Percentiles rank a stretch among this genome's conserved stretches.
Conservation (phyloP, 2,329 filamentous ascomycete species). For the Biscogniauxia sp. region DNA sequence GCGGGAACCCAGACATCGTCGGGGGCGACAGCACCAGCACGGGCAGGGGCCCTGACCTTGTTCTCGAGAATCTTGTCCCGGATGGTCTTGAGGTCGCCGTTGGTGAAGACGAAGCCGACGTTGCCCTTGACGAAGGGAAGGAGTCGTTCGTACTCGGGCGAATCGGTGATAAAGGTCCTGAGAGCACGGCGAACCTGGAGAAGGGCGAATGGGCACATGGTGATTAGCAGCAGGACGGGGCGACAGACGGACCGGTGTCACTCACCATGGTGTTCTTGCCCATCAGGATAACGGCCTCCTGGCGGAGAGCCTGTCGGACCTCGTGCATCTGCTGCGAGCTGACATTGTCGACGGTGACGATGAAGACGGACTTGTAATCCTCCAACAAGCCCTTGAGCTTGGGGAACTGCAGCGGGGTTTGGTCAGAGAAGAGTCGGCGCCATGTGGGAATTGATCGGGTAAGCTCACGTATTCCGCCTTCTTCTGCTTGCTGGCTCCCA, state of each 20-base stretch:
- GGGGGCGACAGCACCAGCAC: slow-evolving; percentile 95
- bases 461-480: slow-evolving; percentile 62
- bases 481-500: slow-evolving; percentile 94
- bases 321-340: slow-evolving; percentile 99
- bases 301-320: slow-evolving; percentile 89
- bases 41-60: slow-evolving; percentile 95
- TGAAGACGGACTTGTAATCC: slow-evolving; percentile 97
- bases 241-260: slow-evolving; percentile 1
- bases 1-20: slow-evolving; percentile 91
- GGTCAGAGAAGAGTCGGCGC: slow-evolving; percentile 5
- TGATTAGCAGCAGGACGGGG: slow-evolving; percentile 4
- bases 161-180: slow-evolving; percentile 87
- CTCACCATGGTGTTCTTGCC: slow-evolving; percentile 99
- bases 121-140: slow-evolving; percentile 96
- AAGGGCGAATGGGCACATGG: not conserved
- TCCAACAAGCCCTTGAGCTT: slow-evolving; percentile 98
- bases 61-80: slow-evolving; percentile 95
- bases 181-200: slow-evolving; percentile 86
- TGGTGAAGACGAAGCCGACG: slow-evolving; percentile 99
- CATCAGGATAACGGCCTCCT: slow-evolving; percentile 94
- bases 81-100: slow-evolving; percentile 84
- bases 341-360: slow-evolving; percentile 98
- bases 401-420: slow-evolving; percentile 76
- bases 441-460: not conserved
- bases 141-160: slow-evolving; percentile 97